These are phyloP conservation scores for Phytophthora vignae DNA, from an alignment of 352 stramenopile genomes.

Conservation along the genomic window DNA sequence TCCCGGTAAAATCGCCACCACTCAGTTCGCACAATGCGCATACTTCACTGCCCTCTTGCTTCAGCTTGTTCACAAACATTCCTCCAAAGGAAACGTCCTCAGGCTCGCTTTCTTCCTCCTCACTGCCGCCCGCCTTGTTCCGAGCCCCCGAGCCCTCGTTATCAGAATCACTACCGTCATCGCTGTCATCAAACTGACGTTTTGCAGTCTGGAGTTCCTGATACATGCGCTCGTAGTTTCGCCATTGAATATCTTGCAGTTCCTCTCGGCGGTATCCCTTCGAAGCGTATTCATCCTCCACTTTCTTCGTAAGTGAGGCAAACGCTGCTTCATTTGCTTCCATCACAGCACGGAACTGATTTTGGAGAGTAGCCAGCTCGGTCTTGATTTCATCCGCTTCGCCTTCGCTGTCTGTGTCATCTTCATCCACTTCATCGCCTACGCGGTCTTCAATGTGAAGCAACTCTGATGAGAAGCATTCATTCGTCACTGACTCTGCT, in stretches of 20 bases:
- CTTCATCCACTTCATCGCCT: constrained; percentile 53
- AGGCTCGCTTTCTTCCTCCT: constrained; percentile 45
- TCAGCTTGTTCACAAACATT: constrained; percentile 82
- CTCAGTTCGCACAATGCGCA: constrained; percentile 80
- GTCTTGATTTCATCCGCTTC: constrained; percentile 59
- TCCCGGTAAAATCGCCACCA: constrained; percentile 81
- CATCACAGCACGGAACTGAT: constrained; percentile 55
- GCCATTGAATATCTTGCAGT: constrained; percentile 60
- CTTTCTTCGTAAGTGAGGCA: constrained; percentile 36
- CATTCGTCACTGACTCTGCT: constrained; percentile 46
- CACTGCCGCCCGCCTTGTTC: constrained; percentile 25
- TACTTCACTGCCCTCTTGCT: constrained; percentile 72
- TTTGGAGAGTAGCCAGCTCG: constrained; percentile 57
- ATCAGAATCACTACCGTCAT: constrained; percentile 37
- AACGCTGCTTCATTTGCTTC: constrained; percentile 54
- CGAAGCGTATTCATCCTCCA: constrained; percentile 56
- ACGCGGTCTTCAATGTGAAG: constrained; percentile 48
- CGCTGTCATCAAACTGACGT: constrained; percentile 62
- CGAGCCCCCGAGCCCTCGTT: constrained; percentile 11
- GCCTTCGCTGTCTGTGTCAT: constrained; percentile 54
- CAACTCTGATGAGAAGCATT: constrained; percentile 48
- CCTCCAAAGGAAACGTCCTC: constrained; percentile 73
- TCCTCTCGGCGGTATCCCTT: constrained; percentile 58
- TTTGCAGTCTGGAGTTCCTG: constrained; percentile 52
- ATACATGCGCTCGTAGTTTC: constrained; percentile 81